Conservation (phyloP, 805 yeast species). For the Suhomyces sp. region DNA sequence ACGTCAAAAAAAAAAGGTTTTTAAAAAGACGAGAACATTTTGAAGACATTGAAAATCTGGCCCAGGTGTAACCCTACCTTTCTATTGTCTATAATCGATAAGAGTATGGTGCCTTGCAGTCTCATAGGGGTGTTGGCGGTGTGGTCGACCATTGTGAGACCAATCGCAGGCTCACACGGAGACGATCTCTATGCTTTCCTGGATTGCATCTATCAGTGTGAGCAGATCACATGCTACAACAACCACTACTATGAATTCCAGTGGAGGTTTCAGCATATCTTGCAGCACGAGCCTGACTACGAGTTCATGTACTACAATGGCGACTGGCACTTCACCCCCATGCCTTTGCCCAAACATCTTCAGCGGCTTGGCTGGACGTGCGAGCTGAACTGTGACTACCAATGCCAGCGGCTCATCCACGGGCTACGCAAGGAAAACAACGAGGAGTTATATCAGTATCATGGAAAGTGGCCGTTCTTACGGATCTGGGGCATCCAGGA, state of each 20-base stretch:
- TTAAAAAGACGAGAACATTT: not conserved
- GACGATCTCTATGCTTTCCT: slow-evolving; percentile 56
- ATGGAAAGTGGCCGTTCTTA: slow-evolving; percentile 96
- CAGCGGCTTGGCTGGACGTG: slow-evolving; percentile 41
- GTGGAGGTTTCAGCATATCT: slow-evolving; percentile 19
- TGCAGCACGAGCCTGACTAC: slow-evolving; percentile 13
- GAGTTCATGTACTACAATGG: slow-evolving; percentile 26
- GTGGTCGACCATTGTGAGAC: slow-evolving; percentile 3
- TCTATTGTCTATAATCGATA: not conserved
- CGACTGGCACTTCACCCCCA: slow-evolving; percentile 31
- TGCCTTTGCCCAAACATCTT: slow-evolving; percentile 43
- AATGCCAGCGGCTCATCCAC: slow-evolving; percentile 81
- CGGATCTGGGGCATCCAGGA: slow-evolving; percentile 84
- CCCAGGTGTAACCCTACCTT: not conserved
- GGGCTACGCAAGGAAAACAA: slow-evolving; percentile 42
- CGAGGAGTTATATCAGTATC: slow-evolving; percentile 75
- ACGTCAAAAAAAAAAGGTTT: not conserved
- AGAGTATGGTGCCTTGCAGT: not conserved
- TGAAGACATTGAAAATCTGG: not conserved
- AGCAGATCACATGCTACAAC: slow-evolving; percentile 29
- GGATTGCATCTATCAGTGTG: slow-evolving; percentile 54
- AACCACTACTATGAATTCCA: slow-evolving; percentile 27
- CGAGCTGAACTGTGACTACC: slow-evolving; percentile 80
- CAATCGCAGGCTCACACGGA: slow-evolving; percentile 47
- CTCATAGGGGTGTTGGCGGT: not conserved